Conservation (phyloP, 352 stramenopile genomes). For the Pythium sukuiense region DNA sequence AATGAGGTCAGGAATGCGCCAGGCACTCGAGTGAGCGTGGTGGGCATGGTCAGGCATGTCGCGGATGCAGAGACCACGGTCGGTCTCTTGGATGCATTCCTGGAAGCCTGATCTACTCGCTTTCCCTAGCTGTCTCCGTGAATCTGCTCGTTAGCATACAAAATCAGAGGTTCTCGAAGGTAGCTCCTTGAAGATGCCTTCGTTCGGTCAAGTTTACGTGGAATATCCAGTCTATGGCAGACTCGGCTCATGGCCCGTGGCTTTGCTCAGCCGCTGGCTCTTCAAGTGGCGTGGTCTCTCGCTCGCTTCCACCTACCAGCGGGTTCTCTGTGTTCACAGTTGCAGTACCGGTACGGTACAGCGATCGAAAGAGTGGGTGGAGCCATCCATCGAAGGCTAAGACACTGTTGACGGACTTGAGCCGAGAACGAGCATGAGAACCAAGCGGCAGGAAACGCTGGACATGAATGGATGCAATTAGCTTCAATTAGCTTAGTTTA, state of each 20-base stretch:
- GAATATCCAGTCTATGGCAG: too few relatives aligned
- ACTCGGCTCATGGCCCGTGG: too few relatives aligned
- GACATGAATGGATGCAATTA: background rate
- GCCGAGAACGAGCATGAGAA: background rate
- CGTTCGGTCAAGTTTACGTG: background rate
- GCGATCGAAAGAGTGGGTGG: background rate
- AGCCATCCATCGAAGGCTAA: background rate
- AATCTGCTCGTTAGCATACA: background rate
- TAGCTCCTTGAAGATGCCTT: background rate
- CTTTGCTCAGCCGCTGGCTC: too few relatives aligned
- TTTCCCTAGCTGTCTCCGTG: background rate
- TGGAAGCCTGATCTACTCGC: too few relatives aligned
- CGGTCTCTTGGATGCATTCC: background rate
- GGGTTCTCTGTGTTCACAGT: conserved; percentile 1
- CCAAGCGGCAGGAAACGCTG: background rate
- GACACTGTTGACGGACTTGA: background rate
- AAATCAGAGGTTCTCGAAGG: background rate
- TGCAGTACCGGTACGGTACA: too few relatives aligned
- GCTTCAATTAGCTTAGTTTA: background rate
- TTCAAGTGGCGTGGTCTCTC: background rate
- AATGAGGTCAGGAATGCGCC: background rate
- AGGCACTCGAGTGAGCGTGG: background rate
- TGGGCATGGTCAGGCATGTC: background rate
- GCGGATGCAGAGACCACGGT: background rate
- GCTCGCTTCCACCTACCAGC: background rate